These are phyloP conservation scores for Ophiognomonia clavigignenti-juglandacearum DNA, from an alignment of 2,329 filamentous ascomycete species.

Conservation along the genomic window DNA sequence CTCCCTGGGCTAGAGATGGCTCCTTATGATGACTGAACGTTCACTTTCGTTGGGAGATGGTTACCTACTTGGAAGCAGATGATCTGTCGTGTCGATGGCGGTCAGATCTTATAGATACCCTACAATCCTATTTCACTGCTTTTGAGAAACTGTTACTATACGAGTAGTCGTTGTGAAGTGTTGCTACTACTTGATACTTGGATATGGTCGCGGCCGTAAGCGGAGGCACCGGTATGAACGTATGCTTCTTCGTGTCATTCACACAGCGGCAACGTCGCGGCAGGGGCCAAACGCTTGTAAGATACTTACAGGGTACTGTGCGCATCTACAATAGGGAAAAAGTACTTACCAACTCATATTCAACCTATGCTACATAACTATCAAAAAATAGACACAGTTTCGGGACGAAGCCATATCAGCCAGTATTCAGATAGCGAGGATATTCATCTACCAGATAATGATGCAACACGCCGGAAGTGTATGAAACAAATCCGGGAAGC, in stretches of 20 bases:
- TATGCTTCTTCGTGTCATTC: too few relatives aligned
- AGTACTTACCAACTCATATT: too few relatives aligned
- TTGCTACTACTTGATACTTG: too few relatives aligned
- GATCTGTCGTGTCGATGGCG: neutral
- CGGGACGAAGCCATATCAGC: neutral
- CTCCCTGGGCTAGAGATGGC: neutral
- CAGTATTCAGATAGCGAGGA: conserved; percentile 7
- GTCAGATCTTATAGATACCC: neutral
- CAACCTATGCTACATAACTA: neutral
- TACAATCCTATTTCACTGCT: too few relatives aligned
- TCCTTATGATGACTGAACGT: neutral
- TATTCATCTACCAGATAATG: neutral
- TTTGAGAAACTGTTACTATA: too few relatives aligned
- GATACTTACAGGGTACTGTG: too few relatives aligned
- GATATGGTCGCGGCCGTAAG: too few relatives aligned
- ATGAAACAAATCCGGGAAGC: conserved; percentile 7
- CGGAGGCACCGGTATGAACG: too few relatives aligned
- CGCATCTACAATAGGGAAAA: too few relatives aligned
- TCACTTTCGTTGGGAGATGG: neutral
- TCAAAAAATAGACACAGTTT: neutral
- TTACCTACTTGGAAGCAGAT: neutral
- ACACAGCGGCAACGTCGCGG: too few relatives aligned
- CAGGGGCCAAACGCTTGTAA: too few relatives aligned
- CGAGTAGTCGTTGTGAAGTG: too few relatives aligned
- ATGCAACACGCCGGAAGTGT: conserved; percentile 6